A percentile compares a stretch with the other conserved stretches of the same genome.
Conservation (phyloP, 768 basidiomycete genomes). For the Mycena capillaripes region DNA sequence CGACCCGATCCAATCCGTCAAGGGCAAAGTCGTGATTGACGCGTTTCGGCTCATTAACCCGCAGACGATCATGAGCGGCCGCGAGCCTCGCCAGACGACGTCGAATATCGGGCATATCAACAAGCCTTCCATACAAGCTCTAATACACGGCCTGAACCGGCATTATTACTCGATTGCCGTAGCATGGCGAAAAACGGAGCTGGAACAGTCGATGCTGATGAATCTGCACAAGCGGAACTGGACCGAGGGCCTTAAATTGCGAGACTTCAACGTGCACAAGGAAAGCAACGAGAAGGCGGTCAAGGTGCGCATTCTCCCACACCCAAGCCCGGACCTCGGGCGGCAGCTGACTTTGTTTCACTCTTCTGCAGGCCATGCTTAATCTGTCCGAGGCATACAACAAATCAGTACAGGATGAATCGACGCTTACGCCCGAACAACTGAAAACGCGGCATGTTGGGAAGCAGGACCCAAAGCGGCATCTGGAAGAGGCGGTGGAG, state of each 20-base stretch:
- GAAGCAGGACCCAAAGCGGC: constrained; percentile 98
- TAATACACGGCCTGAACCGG: constrained; percentile 97
- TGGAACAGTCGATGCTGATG: constrained; percentile 99
- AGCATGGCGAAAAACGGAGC: constrained; percentile 97
- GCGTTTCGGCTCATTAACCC: constrained; percentile 98
- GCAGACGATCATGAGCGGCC: constrained; percentile 88
- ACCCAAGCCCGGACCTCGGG: not conserved
- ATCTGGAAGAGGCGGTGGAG: constrained; percentile 97
- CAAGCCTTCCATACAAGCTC: constrained; percentile 98
- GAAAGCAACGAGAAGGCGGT: constrained; percentile 93
- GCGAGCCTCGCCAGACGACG: constrained; percentile 97
- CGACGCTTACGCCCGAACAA: constrained; percentile 93
- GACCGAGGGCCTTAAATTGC: constrained; percentile 95
- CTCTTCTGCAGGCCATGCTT: constrained; percentile 96
- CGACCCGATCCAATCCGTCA: constrained; percentile 99
- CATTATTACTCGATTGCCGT: constrained; percentile 99
- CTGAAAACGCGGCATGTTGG: constrained; percentile 98
- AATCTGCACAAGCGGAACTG: constrained; percentile 99
- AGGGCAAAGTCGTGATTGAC: constrained; percentile 98
- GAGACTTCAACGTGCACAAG: constrained; percentile 92
- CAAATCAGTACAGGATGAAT: constrained; percentile 98
- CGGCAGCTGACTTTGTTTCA: constrained; percentile 36
- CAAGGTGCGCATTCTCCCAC: constrained; percentile 71
- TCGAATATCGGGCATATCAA: constrained; percentile 99
- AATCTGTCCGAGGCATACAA: constrained; percentile 94